phyloP scores from a whole-genome alignment of 192 early-diverging fungal species.

The Dimargaris cristalligena region DNA sequence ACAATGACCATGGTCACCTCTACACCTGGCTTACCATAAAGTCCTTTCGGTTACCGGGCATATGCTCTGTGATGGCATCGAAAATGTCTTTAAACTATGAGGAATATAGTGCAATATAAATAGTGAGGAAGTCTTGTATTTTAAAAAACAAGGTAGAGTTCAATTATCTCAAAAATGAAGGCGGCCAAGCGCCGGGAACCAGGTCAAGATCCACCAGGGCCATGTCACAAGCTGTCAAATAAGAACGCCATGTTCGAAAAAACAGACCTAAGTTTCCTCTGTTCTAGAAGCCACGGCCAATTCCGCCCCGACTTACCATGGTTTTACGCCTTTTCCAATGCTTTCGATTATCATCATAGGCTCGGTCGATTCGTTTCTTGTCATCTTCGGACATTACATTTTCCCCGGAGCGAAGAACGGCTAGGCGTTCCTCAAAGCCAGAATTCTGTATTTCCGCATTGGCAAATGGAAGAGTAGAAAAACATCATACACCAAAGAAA shows the following conservation, averaged over 20 bases:
- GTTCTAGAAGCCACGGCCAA: neutral
- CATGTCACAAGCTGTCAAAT: too few relatives aligned
- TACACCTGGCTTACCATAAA: slow-evolving; percentile 16
- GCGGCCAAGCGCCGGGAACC: neutral
- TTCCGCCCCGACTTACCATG: neutral
- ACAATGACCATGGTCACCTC: neutral
- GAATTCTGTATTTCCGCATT: neutral
- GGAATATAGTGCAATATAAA: too few relatives aligned
- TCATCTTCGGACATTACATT: slow-evolving; percentile 18
- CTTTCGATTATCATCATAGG: slow-evolving; percentile 18
- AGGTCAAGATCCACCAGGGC: too few relatives aligned
- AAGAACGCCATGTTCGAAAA: neutral
- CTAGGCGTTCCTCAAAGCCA: slow-evolving; percentile 7
- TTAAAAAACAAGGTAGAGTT: neutral
- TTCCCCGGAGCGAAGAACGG: slow-evolving; percentile 14
- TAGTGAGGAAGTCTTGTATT: neutral
- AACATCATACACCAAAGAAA: too few relatives aligned
- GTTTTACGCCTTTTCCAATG: slow-evolving; percentile 26
- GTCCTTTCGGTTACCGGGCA: slow-evolving; percentile 20
- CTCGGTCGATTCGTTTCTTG: slow-evolving; percentile 13
- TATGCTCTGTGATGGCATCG: slow-evolving; percentile 25
- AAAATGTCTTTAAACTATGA: slow-evolving; percentile 28
- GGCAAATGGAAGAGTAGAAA: too few relatives aligned
- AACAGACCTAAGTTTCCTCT: neutral
- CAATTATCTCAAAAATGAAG: neutral